Base-by-base conservation (phyloP, 805 yeast genomes). In the Priceomyces fermenticarens region DNA sequence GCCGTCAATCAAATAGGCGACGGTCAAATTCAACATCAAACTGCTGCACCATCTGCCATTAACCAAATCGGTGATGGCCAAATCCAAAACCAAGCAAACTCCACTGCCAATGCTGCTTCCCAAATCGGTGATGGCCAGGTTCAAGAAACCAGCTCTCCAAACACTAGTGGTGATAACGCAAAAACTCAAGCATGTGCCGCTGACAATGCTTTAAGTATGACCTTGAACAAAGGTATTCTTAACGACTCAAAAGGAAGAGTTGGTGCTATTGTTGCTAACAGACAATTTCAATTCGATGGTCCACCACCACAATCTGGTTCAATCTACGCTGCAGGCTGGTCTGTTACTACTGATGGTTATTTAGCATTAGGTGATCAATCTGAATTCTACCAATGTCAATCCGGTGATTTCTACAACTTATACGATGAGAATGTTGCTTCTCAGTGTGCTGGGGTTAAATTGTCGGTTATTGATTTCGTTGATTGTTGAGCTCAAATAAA, bases 241-340 rank as follows among this genome's bases (percentile, higher is more conserved):
- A 63, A 64, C 28, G 75, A 70, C 47, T 44, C 60, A n/a, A 42
- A 61, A 46, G 70, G 68, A 34, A 65, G 75, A 61, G 51, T 69
- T 45, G 75, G 75, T 40, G 65, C 72, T 33, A 69, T 70, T 55
- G 75, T 70, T 47, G 73, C 75, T 42, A 70, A 70, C 63, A 75
- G 85, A 72, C 91, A 84, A 71, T 80, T 82, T 76, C 88, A 81
- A 67, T 81, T 81, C 58, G 87, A 83, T 59, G 87, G 87, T 59
- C 87, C 87, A 43, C 83, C 86, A 68, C 89, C 90, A 57, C 91
- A 84, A 73, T 87, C 85, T 27, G 86, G 85, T 64, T 73, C 85
- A 44, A 75, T 80, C 52, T 77, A 73, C 55, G 83, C 85, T 48
- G 77, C 75, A 35, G 83, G 84, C 45, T 78, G 83, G 84, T 70